Evolutionary conservation across 805 yeast genomes (phyloP).

Genomic region (Yamadazyma ubonensis): DNA sequence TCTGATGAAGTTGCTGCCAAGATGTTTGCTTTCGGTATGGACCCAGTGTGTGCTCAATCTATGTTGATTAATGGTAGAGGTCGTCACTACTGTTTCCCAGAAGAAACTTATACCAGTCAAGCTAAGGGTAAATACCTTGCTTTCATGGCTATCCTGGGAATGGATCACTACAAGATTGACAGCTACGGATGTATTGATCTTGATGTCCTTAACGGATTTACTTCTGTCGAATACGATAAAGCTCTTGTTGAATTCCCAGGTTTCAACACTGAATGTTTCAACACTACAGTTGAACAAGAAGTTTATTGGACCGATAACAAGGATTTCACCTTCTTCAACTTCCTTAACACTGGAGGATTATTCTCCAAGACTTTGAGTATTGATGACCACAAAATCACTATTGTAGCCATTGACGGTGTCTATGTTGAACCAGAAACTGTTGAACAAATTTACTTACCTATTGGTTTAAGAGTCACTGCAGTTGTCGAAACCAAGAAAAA

Average conservation of each 20-base stretch:
- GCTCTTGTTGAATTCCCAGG: conserved; percentile 25
- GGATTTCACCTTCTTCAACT: conserved; percentile 26
- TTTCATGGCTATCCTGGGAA: conserved; percentile 14
- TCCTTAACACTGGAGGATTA: conserved; percentile 35
- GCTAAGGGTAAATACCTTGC: conserved; percentile 16
- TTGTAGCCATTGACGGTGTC: conserved; percentile 33
- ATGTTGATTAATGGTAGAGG: conserved; percentile 33
- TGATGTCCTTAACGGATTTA: conserved; percentile 8
- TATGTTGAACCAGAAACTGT: conserved; percentile 25
- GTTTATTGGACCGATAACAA: conserved; percentile 21
- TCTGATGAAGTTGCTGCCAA: conserved; percentile 34
- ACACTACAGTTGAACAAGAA: conserved; percentile 19
- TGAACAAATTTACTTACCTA: conserved; percentile 29
- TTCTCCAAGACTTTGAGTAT: conserved; percentile 32
- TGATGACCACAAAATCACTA: conserved; percentile 29
- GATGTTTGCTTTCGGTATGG: conserved; percentile 31
- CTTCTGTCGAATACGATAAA: conserved; percentile 3
- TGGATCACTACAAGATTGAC: conserved; percentile 17
- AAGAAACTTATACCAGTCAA: conserved; percentile 14
- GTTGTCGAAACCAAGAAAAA: conserved; percentile 22
- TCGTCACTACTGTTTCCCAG: conserved; percentile 22
- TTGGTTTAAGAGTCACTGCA: conserved; percentile 30
- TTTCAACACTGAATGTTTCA: conserved; percentile 20
- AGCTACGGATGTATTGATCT: conserved; percentile 14
- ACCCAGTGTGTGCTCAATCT: conserved; percentile 33